Evolutionary conservation across 2,329 filamentous ascomycete species (phyloP).

Genomic region (Diplodia scrobiculata): DNA sequence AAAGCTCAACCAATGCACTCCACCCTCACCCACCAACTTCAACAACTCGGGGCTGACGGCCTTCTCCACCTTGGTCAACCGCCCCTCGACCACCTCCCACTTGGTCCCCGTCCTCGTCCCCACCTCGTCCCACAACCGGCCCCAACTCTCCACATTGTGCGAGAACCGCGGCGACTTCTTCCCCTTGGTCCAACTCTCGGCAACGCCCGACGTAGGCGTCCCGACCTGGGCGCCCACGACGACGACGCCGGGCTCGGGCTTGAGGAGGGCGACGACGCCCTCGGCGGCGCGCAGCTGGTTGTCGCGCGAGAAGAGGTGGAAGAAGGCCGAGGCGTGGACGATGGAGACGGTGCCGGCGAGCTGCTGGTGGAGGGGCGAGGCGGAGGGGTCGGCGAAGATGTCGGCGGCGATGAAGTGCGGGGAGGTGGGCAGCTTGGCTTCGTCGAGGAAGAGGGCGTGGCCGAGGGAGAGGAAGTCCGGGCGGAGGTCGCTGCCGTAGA

Average conservation of each 20-base stretch:
- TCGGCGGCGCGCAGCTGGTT: conserved; percentile 40
- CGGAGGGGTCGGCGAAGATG: conserved; percentile 31
- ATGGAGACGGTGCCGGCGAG: conserved; percentile 43
- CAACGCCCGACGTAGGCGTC: conserved; percentile 33
- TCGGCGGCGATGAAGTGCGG: conserved; percentile 56
- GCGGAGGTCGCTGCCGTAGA: conserved; percentile 47
- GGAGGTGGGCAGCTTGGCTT: conserved; percentile 47
- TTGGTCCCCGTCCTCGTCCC: conserved; percentile 37
- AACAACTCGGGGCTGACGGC: not conserved
- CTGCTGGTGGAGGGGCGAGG: conserved; percentile 35
- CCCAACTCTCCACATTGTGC: conserved; percentile 43
- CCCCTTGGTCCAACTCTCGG: not conserved
- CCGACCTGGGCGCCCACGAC: conserved; percentile 59
- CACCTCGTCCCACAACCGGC: conserved; percentile 46
- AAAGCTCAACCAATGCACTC: not conserved
- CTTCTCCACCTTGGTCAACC: not conserved
- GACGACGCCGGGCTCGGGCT: conserved; percentile 48
- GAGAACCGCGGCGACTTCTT: conserved; percentile 30
- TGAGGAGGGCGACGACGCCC: conserved; percentile 40
- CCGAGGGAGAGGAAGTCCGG: conserved; percentile 57
- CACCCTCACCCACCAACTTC: not conserved
- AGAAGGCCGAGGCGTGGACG: conserved; percentile 47
- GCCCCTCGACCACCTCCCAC: conserved; percentile 13
- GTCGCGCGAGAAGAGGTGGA: conserved; percentile 48
- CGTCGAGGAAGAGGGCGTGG: conserved; percentile 44